Evolutionary conservation across 192 early-diverging fungal species (phyloP).

Genomic region (Coemansia aciculifera): DNA sequence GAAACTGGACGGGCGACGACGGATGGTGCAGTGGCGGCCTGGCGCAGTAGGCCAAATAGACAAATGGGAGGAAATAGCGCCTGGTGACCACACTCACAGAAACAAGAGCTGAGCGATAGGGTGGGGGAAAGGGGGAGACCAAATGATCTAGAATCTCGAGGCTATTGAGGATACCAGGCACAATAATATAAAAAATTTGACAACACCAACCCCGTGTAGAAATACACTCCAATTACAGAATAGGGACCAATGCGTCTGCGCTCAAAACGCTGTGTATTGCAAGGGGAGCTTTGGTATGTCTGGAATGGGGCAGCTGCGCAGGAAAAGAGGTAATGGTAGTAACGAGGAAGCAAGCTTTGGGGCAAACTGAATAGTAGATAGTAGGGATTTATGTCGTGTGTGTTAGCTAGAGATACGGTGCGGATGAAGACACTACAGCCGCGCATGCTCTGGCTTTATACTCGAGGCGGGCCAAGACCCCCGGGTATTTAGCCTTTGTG

Average conservation of each 20-base stretch:
- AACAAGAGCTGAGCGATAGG: background rate
- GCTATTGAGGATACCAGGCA: slow-evolving; percentile 3
- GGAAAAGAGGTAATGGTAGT: slow-evolving; percentile 10
- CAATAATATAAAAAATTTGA: background rate
- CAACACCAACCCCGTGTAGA: slow-evolving; percentile 9
- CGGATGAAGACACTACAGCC: background rate
- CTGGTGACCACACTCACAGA: background rate
- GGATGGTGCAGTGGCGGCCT: slow-evolving; percentile 5
- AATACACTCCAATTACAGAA: background rate
- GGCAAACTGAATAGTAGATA: slow-evolving; percentile 1
- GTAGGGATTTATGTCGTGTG: slow-evolving; percentile 1
- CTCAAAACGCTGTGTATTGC: background rate
- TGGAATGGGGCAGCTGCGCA: slow-evolving; percentile 1
- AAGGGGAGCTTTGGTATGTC: background rate
- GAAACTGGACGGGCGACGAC: background rate
- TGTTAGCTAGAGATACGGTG: background rate
- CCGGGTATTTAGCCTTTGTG: slow-evolving; percentile 8
- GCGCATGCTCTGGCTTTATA: slow-evolving; percentile 8
- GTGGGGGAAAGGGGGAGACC: background rate
- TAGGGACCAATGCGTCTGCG: slow-evolving; percentile 1
- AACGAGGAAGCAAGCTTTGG: slow-evolving; percentile 4
- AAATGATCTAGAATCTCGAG: background rate
- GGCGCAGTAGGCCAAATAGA: background rate
- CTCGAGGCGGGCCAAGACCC: slow-evolving; percentile 5
- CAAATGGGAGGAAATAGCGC: background rate